Evolutionary conservation across 345 rosid genomes (phyloP).

Genomic region (Turritis glabra): DNA sequence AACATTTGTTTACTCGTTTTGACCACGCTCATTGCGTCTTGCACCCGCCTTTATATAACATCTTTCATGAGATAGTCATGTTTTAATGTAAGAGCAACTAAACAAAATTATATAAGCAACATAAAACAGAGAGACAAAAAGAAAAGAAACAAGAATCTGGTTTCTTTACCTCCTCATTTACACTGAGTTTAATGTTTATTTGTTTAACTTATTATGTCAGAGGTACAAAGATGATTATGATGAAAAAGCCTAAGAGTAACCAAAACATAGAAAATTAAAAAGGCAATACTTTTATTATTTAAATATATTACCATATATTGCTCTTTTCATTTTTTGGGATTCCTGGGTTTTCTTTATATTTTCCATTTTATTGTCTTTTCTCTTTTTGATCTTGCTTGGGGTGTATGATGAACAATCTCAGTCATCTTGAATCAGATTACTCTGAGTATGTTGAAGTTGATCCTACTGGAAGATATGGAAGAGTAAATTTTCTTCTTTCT

Average conservation of each 20-base stretch:
- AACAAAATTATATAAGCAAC: neutral
- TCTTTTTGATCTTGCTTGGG: constrained; percentile 14
- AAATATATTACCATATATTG: constrained; percentile 1
- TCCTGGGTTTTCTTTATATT: neutral
- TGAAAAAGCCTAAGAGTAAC: constrained; percentile 21
- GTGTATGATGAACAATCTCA: constrained; percentile 64
- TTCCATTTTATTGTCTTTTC: constrained; percentile 13
- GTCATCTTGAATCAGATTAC: constrained; percentile 48
- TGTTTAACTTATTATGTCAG: constrained; percentile 10
- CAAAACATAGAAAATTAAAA: neutral
- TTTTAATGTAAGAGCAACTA: neutral
- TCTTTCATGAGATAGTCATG: constrained; percentile 1
- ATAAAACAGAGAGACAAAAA: neutral
- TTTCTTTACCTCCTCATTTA: constrained; percentile 26
- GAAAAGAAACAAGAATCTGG: constrained; percentile 24
- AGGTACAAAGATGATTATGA: constrained; percentile 18
- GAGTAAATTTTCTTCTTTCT: constrained; percentile 47
- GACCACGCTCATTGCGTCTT: constrained; percentile 17
- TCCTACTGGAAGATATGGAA: constrained; percentile 98
- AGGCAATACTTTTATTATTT: neutral
- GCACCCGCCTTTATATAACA: neutral
- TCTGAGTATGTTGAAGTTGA: constrained; percentile 93
- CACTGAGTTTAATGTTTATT: constrained; percentile 16
- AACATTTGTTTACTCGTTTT: constrained; percentile 3
- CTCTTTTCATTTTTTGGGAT: neutral